Evolutionary conservation across 352 stramenopile species (phyloP).

Genomic region (Pythium plurisporium): DNA sequence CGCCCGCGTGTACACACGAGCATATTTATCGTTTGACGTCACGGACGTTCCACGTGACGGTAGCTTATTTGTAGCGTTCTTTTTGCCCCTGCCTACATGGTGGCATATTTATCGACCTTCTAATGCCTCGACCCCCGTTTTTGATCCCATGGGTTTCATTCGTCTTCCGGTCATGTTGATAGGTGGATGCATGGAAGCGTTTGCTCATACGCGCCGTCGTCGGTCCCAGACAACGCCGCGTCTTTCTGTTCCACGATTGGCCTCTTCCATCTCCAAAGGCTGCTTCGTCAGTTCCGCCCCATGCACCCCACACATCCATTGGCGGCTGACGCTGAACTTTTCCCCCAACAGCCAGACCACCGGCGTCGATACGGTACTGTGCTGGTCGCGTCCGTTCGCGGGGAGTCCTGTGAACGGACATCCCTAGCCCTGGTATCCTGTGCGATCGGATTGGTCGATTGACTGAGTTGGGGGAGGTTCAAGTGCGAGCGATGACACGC

Average conservation of each 20-base stretch:
- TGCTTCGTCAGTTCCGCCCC: neutral
- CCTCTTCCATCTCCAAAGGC: neutral
- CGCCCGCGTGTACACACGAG: neutral
- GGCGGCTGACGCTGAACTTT: neutral
- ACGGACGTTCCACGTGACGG: neutral
- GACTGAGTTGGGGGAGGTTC: slow-evolving; percentile 4
- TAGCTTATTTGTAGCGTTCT: slow-evolving; percentile 1
- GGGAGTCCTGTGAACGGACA: slow-evolving; percentile 22
- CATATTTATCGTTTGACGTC: slow-evolving; percentile 37
- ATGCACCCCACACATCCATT: neutral
- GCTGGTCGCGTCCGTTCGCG: slow-evolving; percentile 16
- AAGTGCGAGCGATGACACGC: slow-evolving; percentile 33
- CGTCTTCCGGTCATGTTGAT: too few relatives aligned
- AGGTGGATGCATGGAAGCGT: too few relatives aligned
- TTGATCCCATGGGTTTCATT: neutral
- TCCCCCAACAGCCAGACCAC: neutral
- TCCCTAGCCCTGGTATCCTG: slow-evolving; percentile 1
- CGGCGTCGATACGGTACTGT: too few relatives aligned
- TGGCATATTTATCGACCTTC: slow-evolving; percentile 14
- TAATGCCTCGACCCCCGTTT: slow-evolving; percentile 1
- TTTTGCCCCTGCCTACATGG: neutral
- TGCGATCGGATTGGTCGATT: slow-evolving; percentile 2
- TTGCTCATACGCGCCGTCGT: neutral
- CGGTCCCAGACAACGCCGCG: neutral
- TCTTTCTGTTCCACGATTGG: neutral